A percentile compares a stretch with the other conserved stretches of the same genome.
phyloP scores from a whole-genome alignment of 2,329 filamentous ascomycete genomes.

The Ceratocystis variospora region DNA sequence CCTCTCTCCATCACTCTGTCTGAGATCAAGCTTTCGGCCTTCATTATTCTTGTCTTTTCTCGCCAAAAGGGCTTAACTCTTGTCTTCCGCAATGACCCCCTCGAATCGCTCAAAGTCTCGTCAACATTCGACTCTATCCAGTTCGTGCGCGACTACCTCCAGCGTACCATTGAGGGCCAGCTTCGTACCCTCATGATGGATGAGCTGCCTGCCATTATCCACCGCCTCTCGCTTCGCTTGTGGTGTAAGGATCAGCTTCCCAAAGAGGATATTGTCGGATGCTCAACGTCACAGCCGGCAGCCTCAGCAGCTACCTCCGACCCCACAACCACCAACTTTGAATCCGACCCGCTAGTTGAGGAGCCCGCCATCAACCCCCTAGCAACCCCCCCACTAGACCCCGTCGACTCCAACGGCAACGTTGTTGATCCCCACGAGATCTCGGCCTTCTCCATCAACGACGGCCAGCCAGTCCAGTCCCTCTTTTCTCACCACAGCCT shows the following conservation, averaged over 20 bases:
- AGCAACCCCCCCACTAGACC: constrained; percentile 64
- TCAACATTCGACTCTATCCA: constrained; percentile 98
- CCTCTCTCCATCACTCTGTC: constrained; percentile 95
- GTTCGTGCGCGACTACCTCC: constrained; percentile 92
- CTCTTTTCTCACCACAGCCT: constrained; percentile 94
- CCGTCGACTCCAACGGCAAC: constrained; percentile 68
- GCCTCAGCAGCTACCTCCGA: background rate
- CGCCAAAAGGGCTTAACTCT: constrained; percentile 93
- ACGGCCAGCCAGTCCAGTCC: constrained; percentile 67
- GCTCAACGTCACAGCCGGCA: background rate
- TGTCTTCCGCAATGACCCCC: constrained; percentile 93
- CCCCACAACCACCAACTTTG: constrained; percentile 27
- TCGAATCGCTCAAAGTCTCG: constrained; percentile 95
- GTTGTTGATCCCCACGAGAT: constrained; percentile 61
- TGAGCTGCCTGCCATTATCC: constrained; percentile 89
- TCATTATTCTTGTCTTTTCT: constrained; percentile 95
- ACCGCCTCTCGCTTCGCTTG: constrained; percentile 72
- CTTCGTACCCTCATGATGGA: constrained; percentile 94
- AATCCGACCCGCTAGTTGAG: constrained; percentile 28
- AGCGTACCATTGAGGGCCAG: constrained; percentile 90
- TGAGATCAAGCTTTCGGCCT: constrained; percentile 87
- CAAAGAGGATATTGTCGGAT: constrained; percentile 37
- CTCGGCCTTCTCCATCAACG: constrained; percentile 63
- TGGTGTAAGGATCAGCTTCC: constrained; percentile 79
- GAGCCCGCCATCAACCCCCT: constrained; percentile 64